Evolutionary conservation across 78 protist genomes (phyloP), one percentile per base, ranked within the genome.

Genomic region (Chrysochromulina parva): DNA sequence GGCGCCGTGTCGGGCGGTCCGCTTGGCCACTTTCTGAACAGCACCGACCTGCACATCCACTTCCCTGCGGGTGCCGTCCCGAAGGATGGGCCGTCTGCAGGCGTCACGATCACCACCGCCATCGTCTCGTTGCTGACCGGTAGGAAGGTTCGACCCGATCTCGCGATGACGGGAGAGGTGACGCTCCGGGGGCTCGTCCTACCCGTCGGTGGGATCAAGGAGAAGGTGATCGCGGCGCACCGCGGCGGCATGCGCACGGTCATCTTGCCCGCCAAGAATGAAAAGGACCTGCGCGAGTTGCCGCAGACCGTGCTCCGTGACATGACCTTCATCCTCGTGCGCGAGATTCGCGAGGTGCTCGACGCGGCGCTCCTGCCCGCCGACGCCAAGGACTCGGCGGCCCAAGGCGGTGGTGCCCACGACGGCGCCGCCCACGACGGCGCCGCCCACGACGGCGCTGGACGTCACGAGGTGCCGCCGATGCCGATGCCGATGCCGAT

Each of bases 101-200:
- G 99, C 57, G 55, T 95, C 26, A 95, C 98, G 1, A 92, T 97
- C 80, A 94, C 85, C 26, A 88, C 96, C 1, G 94, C 98, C 16
- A 53, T 97, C 3, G 57, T 96, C 19, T 96, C 98, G 20, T 84
- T 96, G 59, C 98, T 98, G 50, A 57, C 24, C 2, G 62, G 81
- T 11, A 3, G 28, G 19, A 38, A 3, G 65, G 58, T 2, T 22
- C 60, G 54, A 19, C 7, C 24, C 28, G 60, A 60, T 22, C 5
- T 6, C 54, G 97, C 98, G 38, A 97, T 97, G 98, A 96, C 97
- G 10, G 99, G 99, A 38, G 99, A 97, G 86, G 26, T 97, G 20
- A 93, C 95, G 74, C 95, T 96, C 48, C 92, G 96, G 19, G 98
- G 97, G 53, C 91, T 90, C 88, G 97, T 97, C 0, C 81, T 97